Evolutionary conservation across 768 basidiomycete genomes (phyloP), one percentile per base, ranked within the genome.

Genomic region (Pilatotrama ljubarskyi): DNA sequence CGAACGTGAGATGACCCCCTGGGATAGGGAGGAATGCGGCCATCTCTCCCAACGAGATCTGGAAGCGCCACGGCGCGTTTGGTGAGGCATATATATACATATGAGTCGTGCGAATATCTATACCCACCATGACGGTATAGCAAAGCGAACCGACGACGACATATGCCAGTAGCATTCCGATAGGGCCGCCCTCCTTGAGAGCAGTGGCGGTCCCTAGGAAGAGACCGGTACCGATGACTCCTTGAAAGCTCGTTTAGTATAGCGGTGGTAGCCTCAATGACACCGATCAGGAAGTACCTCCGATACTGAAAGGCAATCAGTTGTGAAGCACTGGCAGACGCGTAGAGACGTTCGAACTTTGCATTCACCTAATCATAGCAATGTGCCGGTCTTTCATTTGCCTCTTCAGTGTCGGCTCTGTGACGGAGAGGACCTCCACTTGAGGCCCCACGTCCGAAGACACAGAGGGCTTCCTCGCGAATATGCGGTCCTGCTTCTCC

Each of bases 191-290:
- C 14, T 73, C 68, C 52, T 44, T 55, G 40, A 82, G 70, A 14
- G 78, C 75, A 38, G 69, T 73, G 1, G 82, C 85, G 3, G 81
- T 78, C 5, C 82, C 80, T 14, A 86, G 70, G 69, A 86, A 85
- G 3, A 85, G 73, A 50, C 84, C 83, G 1, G 82, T 83, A 17
- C 83, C 82, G 54, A 82, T 80, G 63, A 73, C 73, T 42, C 73
- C 73, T 66, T 17, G 5, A 26, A 2, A 17, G 5, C 13, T 13
- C 22, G 6, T 32, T 15, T 18, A 36, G 10, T 6, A 1, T 26
- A 32, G 18, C 6, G 10, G 22, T 15, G 8, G 15, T 26, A 2
- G 2, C 8, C 17, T 8, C 6, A 29, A 11, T 6, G 43, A 1
- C 9, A 25, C 13, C n/a, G 6, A 29, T 24, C 9, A 8, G 29